These are phyloP conservation scores for Tuber calosporum DNA, from an alignment of 495 filamentous ascomycete species.

Conservation along the genomic window DNA sequence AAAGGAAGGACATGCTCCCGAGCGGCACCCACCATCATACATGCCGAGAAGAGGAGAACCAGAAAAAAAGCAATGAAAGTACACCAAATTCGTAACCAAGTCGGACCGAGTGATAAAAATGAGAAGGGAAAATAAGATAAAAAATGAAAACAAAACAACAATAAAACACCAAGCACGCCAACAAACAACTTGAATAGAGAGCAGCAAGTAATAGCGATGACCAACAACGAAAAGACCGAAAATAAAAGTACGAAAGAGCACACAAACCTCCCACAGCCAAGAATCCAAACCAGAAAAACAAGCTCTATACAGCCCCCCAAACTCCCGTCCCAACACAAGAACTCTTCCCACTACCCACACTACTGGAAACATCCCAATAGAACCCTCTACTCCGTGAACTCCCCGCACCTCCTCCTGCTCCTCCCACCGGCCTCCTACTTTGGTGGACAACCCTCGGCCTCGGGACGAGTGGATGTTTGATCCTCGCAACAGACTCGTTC, in stretches of 20 bases:
- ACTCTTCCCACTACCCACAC: conserved; percentile 53
- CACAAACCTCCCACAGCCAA: not conserved
- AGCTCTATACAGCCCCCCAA: conserved; percentile 48
- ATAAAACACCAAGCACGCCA: not conserved
- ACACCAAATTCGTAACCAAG: conserved; percentile 7
- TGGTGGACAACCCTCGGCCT: conserved; percentile 18
- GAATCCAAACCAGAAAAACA: conserved; percentile 3
- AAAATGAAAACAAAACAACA: conserved; percentile 8
- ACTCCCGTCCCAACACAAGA: conserved; percentile 48
- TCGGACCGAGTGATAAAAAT: not conserved
- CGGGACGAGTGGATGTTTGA: conserved; percentile 48
- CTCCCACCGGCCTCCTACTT: conserved; percentile 30
- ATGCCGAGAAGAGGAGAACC: not conserved
- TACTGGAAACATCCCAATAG: conserved; percentile 65
- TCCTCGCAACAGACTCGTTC: conserved; percentile 32
- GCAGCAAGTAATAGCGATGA: not conserved
- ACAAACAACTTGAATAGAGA: not conserved
- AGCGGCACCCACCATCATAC: not conserved
- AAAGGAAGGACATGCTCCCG: conserved; percentile 10
- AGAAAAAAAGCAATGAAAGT: conserved; percentile 7
- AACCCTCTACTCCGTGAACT: conserved; percentile 22
- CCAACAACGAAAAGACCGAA: not conserved
- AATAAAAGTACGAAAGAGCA: not conserved
- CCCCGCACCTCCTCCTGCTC: conserved; percentile 46
- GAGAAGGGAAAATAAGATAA: no score